These are phyloP conservation scores for Russula dissimulans DNA, from an alignment of 768 basidiomycete species.

Conservation along the genomic window DNA sequence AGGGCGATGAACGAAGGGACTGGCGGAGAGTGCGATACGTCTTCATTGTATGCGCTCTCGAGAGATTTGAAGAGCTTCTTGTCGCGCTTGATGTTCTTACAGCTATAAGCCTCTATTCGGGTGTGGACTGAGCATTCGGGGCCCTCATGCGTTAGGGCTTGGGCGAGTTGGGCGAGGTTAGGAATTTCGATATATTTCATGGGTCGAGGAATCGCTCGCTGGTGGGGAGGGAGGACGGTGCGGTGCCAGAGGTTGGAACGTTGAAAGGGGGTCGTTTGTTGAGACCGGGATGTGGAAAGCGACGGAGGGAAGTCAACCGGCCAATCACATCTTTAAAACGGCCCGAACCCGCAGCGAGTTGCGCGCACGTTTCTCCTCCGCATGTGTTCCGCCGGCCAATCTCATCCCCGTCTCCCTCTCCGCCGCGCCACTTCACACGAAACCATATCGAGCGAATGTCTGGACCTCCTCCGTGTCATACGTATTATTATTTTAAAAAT, in stretches of 20 bases:
- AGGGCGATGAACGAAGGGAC: conserved; percentile 71
- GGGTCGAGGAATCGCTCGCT: not conserved
- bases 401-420: too few relatives aligned
- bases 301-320: not conserved
- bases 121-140: conserved; percentile 85
- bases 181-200: conserved; percentile 92
- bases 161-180: conserved; percentile 66
- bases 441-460: too few relatives aligned
- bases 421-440: too few relatives aligned
- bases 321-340: not conserved
- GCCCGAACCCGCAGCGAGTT: too few relatives aligned
- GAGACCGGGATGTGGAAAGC: not conserved
- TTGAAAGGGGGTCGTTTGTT: not conserved
- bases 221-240: not conserved
- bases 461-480: too few relatives aligned
- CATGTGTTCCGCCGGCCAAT: too few relatives aligned
- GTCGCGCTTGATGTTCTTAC: conserved; percentile 96
- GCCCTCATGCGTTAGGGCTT: conserved; percentile 76
- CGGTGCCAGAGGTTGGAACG: not conserved
- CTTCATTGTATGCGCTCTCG: conserved; percentile 78
- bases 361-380: too few relatives aligned
- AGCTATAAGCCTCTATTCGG: conserved; percentile 92
- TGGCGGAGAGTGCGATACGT: conserved; percentile 75
- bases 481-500: too few relatives aligned
- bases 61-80: conserved; percentile 92